Percentiles rank a stretch among this genome's conserved stretches.
Evolutionary conservation across 768 basidiomycete species (phyloP).

Genomic region (Suillus americanus): DNA sequence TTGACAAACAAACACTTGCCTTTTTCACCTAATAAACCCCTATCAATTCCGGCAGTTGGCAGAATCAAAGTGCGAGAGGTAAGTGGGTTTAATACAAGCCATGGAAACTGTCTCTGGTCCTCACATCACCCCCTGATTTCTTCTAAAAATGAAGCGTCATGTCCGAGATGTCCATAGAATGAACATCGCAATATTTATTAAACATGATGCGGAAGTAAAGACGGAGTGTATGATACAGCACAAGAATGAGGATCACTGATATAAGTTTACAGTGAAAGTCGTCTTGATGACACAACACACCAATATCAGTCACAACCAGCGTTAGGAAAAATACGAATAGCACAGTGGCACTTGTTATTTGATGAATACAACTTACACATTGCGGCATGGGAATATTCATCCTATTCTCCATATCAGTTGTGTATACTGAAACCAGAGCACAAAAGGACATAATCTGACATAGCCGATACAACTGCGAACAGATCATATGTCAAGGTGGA

Average conservation of each 20-base stretch:
- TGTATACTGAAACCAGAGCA: too few species aligned
- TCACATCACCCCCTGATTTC: not conserved
- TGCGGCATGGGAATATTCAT: not conserved
- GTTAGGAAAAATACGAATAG: not conserved
- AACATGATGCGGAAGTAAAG: constrained; percentile 9
- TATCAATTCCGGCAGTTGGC: not conserved
- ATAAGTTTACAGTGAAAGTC: too few species aligned
- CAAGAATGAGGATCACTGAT: not conserved
- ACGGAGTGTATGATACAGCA: constrained; percentile 5
- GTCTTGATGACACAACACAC: not conserved
- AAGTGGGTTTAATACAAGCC: not conserved
- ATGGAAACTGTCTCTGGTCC: not conserved
- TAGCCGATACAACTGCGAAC: not conserved
- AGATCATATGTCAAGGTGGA: not conserved
- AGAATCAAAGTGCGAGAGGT: not conserved
- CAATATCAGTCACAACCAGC: not conserved
- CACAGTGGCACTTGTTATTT: not conserved
- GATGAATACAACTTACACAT: not conserved
- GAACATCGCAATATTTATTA: constrained; percentile 5
- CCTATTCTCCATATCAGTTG: not conserved
- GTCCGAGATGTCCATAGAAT: not conserved
- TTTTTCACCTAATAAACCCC: not conserved
- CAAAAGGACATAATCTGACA: not conserved
- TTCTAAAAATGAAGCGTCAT: too few species aligned
- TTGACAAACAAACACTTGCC: not conserved